Evolutionary conservation across 257 asterid species (phyloP).

Genomic region (Lithospermum erythrorhizon): DNA sequence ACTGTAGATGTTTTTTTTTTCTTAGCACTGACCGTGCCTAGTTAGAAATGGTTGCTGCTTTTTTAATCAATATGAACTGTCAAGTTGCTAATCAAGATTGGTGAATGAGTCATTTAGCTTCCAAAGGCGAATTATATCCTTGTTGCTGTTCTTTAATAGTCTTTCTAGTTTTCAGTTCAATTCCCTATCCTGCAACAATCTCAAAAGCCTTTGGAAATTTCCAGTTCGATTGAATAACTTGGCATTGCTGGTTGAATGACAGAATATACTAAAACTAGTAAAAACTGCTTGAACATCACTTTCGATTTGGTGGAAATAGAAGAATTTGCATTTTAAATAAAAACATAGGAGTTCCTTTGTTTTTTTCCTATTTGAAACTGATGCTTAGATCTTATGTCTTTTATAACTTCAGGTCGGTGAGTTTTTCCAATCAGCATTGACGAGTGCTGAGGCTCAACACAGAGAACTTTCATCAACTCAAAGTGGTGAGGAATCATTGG

Average conservation of each 20-base stretch:
- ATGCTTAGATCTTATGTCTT: not conserved
- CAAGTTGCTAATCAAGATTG: not conserved
- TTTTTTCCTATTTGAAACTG: not conserved
- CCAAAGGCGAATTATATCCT: no score
- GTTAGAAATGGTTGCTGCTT: not conserved
- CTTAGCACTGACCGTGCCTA: not conserved
- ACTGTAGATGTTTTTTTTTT: no score
- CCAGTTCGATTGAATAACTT: not conserved
- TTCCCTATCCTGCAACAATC: no score
- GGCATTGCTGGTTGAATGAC: no score
- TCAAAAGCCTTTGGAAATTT: not conserved
- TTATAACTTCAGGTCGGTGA: conserved; percentile 58
- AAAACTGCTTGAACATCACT: no score
- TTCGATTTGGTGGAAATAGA: no score
- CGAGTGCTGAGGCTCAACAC: conserved; percentile 78
- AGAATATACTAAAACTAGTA: no score
- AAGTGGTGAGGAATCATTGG: conserved; percentile 80
- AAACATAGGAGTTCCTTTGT: not conserved
- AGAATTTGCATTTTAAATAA: no score
- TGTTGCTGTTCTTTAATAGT: not conserved
- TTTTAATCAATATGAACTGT: not conserved
- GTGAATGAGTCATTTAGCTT: not conserved
- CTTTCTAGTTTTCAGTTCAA: no score
- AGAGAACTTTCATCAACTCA: conserved; percentile 57
- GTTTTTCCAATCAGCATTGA: conserved; percentile 64